These are phyloP conservation scores for Penicillium decumbens DNA, from an alignment of 2,329 filamentous ascomycete genomes.

Conservation along the genomic window DNA sequence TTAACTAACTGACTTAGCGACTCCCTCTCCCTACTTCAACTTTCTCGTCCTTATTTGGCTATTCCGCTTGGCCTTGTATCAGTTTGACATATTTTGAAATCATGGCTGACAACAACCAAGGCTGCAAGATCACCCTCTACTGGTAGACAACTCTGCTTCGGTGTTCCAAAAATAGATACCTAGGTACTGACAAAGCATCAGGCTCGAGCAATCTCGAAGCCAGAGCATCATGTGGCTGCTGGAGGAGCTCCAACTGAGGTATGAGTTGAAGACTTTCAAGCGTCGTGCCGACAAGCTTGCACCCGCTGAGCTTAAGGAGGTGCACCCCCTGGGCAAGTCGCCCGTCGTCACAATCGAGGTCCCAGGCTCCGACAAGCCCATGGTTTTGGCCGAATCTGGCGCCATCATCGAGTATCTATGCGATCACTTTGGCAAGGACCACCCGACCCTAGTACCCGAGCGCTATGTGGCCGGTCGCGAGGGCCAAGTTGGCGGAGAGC, in stretches of 20 bases:
- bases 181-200: slow-evolving; percentile 35
- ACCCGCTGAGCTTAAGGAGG: slow-evolving; percentile 66
- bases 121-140: slow-evolving; percentile 58
- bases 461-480: slow-evolving; percentile 51
- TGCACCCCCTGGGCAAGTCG: slow-evolving; percentile 84
- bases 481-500: slow-evolving; percentile 54
- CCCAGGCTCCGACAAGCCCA: slow-evolving; percentile 41
- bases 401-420: slow-evolving; percentile 77
- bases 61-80: background rate
- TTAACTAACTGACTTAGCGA: too few species aligned
- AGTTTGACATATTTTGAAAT: background rate
- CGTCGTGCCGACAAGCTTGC: slow-evolving; percentile 63
- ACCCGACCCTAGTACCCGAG: slow-evolving; percentile 45
- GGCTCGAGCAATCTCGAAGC: slow-evolving; percentile 77
- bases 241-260: slow-evolving; percentile 73
- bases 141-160: slow-evolving; percentile 46
- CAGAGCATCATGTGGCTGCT: slow-evolving; percentile 83
- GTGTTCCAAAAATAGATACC: background rate
- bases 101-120: slow-evolving; percentile 25
- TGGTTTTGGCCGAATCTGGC: slow-evolving; percentile 75
- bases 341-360: slow-evolving; percentile 66
- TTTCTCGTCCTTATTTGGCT: background rate
- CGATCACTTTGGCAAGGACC: slow-evolving; percentile 55
- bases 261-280: slow-evolving; percentile 75
- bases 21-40: background rate